Evolutionary conservation across 257 asterid genomes (phyloP).

Genomic region (Solanum peruvianum): DNA sequence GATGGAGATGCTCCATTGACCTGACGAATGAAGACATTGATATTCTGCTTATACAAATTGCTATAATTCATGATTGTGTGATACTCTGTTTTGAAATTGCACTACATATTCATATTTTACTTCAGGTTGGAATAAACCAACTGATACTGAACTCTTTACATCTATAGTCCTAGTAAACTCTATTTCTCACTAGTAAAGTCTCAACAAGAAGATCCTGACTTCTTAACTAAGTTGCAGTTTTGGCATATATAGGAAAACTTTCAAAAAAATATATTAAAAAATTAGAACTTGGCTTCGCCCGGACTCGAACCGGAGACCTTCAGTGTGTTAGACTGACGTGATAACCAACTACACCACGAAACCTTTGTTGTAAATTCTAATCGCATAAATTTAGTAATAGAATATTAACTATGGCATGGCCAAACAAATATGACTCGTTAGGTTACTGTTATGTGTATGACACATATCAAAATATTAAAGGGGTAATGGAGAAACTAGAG

Average conservation of each 20-base stretch:
- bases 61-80: background rate
- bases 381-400: accelerated
- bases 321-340: slow-evolving; percentile 89
- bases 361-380: background rate
- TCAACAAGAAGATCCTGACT: no score
- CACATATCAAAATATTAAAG: no score
- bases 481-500: no score
- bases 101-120: background rate
- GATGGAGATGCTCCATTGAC: background rate
- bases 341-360: slow-evolving; percentile 88
- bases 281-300: slow-evolving; percentile 40
- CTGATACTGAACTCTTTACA: no score
- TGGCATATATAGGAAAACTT: no score
- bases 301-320: slow-evolving; percentile 82
- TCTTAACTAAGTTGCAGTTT: no score
- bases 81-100: background rate
- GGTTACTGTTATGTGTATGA: no score
- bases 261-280: no score
- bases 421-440: no score
- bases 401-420: no score
- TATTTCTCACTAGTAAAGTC: no score
- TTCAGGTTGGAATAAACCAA: background rate
- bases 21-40: background rate
- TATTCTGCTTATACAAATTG: background rate
- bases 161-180: no score